Percentiles rank a stretch among this genome's conserved stretches.
Conservation (phyloP, 2,329 filamentous ascomycete genomes). For the Aureobasidium zeae region DNA sequence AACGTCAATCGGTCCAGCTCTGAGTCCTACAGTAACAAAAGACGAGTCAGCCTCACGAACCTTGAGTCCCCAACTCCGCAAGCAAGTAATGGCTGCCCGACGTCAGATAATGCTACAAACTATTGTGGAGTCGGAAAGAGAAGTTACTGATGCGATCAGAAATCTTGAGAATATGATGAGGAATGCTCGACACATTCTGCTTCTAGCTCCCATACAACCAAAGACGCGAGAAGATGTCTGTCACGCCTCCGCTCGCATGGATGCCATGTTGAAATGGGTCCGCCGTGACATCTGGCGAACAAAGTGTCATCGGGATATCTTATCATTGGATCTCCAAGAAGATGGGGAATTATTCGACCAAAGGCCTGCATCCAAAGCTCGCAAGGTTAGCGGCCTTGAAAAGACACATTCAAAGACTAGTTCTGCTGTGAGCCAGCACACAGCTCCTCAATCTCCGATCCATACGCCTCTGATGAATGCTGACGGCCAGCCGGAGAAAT, state of each 20-base stretch:
- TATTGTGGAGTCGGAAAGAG: slow-evolving; percentile 74
- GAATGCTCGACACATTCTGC: slow-evolving; percentile 81
- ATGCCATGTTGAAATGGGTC: slow-evolving; percentile 88
- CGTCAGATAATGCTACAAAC: slow-evolving; percentile 74
- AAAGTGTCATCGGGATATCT: slow-evolving; percentile 81
- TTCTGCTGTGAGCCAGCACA: slow-evolving; percentile 1
- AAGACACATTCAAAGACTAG: slow-evolving; percentile 15
- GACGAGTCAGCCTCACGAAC: slow-evolving; percentile 61
- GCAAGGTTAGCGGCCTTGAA: slow-evolving; percentile 8
- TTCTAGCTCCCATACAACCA: slow-evolving; percentile 83
- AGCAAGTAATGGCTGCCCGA: slow-evolving; percentile 75
- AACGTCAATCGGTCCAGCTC: slow-evolving; percentile 2
- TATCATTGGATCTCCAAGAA: slow-evolving; percentile 76
- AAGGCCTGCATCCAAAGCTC: slow-evolving; percentile 1
- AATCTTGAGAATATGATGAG: slow-evolving; percentile 74
- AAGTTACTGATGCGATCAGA: slow-evolving; percentile 61
- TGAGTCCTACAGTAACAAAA: slow-evolving; percentile 50
- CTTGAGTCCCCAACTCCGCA: slow-evolving; percentile 58
- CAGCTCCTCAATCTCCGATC: slow-evolving; percentile 1
- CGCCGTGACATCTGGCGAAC: slow-evolving; percentile 87
- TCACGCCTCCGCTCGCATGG: slow-evolving; percentile 72
- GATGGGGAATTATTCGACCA: slow-evolving; percentile 39
- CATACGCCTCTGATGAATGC: slow-evolving; percentile 19
- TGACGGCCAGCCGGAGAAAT: not conserved
- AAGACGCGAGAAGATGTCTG: slow-evolving; percentile 80